Percentiles rank a stretch among this genome's conserved stretches.
Conservation (phyloP, 2,329 filamentous ascomycete genomes). For the Ascochyta fabae region DNA sequence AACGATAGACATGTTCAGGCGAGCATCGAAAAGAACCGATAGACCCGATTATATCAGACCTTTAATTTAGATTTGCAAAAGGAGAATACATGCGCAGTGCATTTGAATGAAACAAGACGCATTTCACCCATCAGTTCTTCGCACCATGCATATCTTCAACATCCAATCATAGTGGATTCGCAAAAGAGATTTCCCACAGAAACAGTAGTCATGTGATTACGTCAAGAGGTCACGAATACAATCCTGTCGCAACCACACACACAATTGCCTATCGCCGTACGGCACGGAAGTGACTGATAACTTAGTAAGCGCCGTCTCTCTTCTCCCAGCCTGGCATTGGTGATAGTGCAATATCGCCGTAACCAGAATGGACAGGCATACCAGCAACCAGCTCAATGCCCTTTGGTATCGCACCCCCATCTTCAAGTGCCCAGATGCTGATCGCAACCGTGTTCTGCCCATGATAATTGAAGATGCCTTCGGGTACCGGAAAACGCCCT, state of each 20-base stretch:
- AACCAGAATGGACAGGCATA: conserved; percentile 50
- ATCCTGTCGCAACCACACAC: no score
- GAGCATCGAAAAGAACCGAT: neutral
- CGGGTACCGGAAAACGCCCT: conserved; percentile 70
- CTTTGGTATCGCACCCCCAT: conserved; percentile 63
- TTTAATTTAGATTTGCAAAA: neutral
- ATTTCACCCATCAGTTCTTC: neutral
- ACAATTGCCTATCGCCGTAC: neutral
- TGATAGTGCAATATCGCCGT: conserved; percentile 19
- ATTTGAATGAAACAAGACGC: neutral
- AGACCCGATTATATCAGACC: neutral
- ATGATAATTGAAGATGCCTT: conserved; percentile 72
- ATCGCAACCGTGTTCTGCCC: conserved; percentile 72
- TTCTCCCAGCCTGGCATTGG: conserved; percentile 26
- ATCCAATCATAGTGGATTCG: no score
- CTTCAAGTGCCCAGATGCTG: conserved; percentile 69
- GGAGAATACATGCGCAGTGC: neutral
- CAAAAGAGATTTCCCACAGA: no score
- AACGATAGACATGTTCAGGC: neutral
- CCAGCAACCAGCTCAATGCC: conserved; percentile 58
- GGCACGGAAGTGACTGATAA: no score
- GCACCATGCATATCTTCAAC: no score
- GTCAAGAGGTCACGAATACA: no score
- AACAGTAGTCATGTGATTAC: no score
- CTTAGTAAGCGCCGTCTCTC: conserved; percentile 24